Conservation (phyloP, 2,329 filamentous ascomycete species). For the Nigrospora sphaerica region DNA sequence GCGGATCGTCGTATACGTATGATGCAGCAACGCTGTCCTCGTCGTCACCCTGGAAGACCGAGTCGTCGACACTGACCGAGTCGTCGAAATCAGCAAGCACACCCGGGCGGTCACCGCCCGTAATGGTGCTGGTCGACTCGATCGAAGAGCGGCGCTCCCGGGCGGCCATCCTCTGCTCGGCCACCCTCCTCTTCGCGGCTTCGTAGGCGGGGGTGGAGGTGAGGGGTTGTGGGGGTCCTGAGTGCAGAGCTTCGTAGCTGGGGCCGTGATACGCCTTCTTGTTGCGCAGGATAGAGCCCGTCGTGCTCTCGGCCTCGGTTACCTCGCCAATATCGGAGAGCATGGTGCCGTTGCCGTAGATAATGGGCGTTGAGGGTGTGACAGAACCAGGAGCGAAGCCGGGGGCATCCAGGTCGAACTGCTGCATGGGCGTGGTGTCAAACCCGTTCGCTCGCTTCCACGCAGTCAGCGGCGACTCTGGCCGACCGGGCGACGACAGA, state of each 20-base stretch:
- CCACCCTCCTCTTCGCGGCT: slow-evolving; percentile 34
- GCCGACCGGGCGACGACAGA: slow-evolving; percentile 39
- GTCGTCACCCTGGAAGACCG: slow-evolving; percentile 60
- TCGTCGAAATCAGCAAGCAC: slow-evolving; percentile 58
- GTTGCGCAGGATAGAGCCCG: slow-evolving; percentile 31
- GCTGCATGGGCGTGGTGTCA: slow-evolving; percentile 16
- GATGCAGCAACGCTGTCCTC: slow-evolving; percentile 58
- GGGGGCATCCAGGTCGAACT: slow-evolving; percentile 34
- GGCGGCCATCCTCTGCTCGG: slow-evolving; percentile 21
- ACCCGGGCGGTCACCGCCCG: slow-evolving; percentile 38
- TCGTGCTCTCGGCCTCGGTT: slow-evolving; percentile 43
- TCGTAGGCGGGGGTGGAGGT: slow-evolving; percentile 36
- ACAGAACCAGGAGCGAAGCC: slow-evolving; percentile 35
- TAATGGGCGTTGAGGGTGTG: slow-evolving; percentile 54
- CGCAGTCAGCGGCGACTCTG: slow-evolving; percentile 43
- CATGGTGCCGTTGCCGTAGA: slow-evolving; percentile 65
- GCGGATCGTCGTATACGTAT: slow-evolving; percentile 37
- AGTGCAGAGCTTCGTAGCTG: slow-evolving; percentile 14
- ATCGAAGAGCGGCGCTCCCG: slow-evolving; percentile 44
- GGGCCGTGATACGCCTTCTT: slow-evolving; percentile 27
- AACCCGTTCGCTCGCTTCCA: slow-evolving; percentile 40
- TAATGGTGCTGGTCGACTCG: slow-evolving; percentile 56
- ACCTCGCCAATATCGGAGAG: slow-evolving; percentile 57
- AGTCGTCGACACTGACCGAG: slow-evolving; percentile 53
- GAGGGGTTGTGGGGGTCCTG: slow-evolving; percentile 25